Percentiles rank a stretch among this genome's conserved stretches.
Conservation (phyloP, 257 asterid genomes). For the Knoxia roxburghii region DNA sequence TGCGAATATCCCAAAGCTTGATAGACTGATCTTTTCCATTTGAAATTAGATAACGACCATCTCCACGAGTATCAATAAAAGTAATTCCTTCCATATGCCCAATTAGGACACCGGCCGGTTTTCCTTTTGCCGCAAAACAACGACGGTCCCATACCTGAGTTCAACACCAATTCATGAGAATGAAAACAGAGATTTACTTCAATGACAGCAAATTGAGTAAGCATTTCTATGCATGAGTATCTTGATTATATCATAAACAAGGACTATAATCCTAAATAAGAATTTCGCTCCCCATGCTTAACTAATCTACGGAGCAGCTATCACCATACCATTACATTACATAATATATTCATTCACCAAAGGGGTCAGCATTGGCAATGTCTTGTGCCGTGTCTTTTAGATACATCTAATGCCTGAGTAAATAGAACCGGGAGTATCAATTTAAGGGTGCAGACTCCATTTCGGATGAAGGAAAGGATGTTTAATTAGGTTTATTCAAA, state of each 20-base stretch:
- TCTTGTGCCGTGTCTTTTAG: neutral
- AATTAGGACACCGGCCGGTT: slow-evolving; percentile 76
- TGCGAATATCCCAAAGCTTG: slow-evolving; percentile 93
- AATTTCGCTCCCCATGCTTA: neutral
- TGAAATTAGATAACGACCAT: slow-evolving; percentile 89
- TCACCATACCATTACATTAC: too few species aligned
- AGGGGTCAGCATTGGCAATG: neutral
- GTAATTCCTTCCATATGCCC: slow-evolving; percentile 96
- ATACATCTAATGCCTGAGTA: too few species aligned
- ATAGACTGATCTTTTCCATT: slow-evolving; percentile 91
- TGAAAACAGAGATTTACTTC: neutral
- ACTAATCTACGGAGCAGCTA: neutral
- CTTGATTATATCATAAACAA: neutral
- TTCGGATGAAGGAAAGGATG: neutral
- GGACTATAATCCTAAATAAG: neutral
- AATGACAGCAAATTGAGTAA: neutral
- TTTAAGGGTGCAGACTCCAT: too few species aligned
- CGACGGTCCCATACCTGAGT: slow-evolving; percentile 95
- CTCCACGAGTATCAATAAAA: slow-evolving; percentile 85
- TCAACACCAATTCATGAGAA: slow-evolving; percentile 4
- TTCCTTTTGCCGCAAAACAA: slow-evolving; percentile 52
- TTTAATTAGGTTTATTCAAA: neutral
- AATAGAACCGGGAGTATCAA: too few species aligned
- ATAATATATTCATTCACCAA: neutral
- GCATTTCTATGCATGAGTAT: neutral